phyloP scores from a whole-genome alignment of 257 asterid species.

The Primulina tabacum region DNA sequence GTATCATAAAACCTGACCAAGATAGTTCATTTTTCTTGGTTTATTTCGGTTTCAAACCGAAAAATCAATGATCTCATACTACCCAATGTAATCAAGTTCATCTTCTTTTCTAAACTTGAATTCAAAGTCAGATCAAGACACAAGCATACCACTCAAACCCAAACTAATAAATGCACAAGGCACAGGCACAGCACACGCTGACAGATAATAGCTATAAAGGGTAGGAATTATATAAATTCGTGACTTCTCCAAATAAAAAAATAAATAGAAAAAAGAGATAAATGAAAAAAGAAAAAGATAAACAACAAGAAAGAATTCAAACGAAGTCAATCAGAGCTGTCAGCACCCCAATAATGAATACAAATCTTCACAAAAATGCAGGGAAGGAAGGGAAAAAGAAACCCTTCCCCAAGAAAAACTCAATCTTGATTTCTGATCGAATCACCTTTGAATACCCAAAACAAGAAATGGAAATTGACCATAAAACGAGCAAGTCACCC shows the following conservation, averaged over 20 bases:
- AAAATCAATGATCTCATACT: conserved; percentile 11
- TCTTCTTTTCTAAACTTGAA: conserved; percentile 4
- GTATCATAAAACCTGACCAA: conserved; percentile 10
- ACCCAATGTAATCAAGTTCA: conserved; percentile 5
- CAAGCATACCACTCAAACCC: conserved; percentile 13
- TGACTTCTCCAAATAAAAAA: not conserved
- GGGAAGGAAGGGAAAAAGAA: not conserved
- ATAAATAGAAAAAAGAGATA: too few relatives aligned
- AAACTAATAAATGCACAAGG: not conserved
- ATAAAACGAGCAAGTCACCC: conserved; percentile 7
- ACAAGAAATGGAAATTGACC: conserved; percentile 12
- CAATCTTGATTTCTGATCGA: conserved; percentile 23
- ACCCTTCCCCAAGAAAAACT: conserved; percentile 1
- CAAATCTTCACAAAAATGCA: not conserved
- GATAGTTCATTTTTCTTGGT: conserved; percentile 8
- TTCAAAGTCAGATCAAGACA: conserved; percentile 19
- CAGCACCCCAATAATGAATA: conserved; percentile 15
- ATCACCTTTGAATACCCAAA: conserved; percentile 19
- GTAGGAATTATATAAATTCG: not conserved
- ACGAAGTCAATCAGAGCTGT: conserved; percentile 16
- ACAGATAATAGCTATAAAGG: not conserved
- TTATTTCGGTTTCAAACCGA: conserved; percentile 1
- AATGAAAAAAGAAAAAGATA: not conserved
- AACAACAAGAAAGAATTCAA: not conserved
- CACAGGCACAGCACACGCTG: not conserved